phyloP scores from a whole-genome alignment of 2,329 filamentous ascomycete genomes.

The Microdochium trichocladiopsis region DNA sequence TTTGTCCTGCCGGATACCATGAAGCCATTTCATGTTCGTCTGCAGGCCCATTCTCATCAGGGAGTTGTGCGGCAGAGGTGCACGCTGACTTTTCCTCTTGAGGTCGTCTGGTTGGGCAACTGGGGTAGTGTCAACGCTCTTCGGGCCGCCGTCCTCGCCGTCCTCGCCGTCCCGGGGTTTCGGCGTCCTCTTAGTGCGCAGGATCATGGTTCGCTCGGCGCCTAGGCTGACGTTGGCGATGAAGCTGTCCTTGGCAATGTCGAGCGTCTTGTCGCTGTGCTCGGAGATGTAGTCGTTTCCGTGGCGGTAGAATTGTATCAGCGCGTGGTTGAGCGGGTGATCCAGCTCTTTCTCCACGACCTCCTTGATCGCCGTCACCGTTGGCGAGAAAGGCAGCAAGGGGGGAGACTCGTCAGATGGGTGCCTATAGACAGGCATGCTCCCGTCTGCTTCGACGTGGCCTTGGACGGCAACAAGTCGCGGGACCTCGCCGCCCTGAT shows the following conservation, averaged over 20 bases:
- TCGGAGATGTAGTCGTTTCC: slow-evolving; percentile 91
- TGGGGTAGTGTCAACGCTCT: slow-evolving; percentile 5
- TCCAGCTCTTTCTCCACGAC: slow-evolving; percentile 66
- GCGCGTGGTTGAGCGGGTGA: slow-evolving; percentile 79
- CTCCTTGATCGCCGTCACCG: slow-evolving; percentile 60
- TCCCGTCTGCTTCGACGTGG: slow-evolving; percentile 57
- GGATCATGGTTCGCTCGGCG: slow-evolving; percentile 80
- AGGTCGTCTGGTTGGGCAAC: slow-evolving; percentile 8
- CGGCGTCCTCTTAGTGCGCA: slow-evolving; percentile 67
- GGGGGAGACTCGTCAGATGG: slow-evolving; percentile 83
- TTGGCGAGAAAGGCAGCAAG: slow-evolving; percentile 66
- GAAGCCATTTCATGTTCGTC: slow-evolving; percentile 84
- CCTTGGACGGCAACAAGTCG: slow-evolving; percentile 89
- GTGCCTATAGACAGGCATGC: slow-evolving; percentile 87
- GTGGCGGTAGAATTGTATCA: slow-evolving; percentile 89
- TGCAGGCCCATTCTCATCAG: slow-evolving; percentile 73
- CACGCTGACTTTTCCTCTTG: slow-evolving; percentile 55
- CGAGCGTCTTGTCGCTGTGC: slow-evolving; percentile 93
- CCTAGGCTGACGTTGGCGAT: slow-evolving; percentile 95
- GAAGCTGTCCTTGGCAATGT: slow-evolving; percentile 72
- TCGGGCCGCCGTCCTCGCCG: slow-evolving; percentile 8
- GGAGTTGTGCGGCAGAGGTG: slow-evolving; percentile 79
- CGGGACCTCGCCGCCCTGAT: slow-evolving; percentile 86
- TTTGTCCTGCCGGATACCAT: slow-evolving; percentile 87
- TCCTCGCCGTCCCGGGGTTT: slow-evolving; percentile 5